Percentiles rank a stretch among this genome's conserved stretches.
phyloP scores from a whole-genome alignment of 2,329 filamentous ascomycete genomes.

The Diaporthe batatas region DNA sequence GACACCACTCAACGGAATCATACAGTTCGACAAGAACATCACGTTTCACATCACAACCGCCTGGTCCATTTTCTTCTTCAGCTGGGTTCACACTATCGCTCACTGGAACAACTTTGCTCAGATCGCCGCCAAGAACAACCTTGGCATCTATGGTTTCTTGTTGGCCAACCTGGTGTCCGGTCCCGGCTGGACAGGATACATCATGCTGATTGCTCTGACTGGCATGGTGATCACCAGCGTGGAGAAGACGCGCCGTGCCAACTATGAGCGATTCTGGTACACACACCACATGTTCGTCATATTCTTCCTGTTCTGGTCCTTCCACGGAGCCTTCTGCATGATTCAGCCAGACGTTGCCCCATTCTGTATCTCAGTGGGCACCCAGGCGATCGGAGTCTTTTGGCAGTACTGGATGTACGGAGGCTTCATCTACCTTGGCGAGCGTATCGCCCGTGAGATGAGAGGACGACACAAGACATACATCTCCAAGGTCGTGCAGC shows the following conservation, averaged over 20 bases:
- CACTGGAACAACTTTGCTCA: slow-evolving; percentile 91
- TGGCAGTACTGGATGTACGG: slow-evolving; percentile 92
- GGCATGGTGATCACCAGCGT: slow-evolving; percentile 83
- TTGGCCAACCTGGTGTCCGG: slow-evolving; percentile 83
- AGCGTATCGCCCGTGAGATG: slow-evolving; percentile 82
- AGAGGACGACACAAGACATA: slow-evolving; percentile 86
- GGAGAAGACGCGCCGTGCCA: slow-evolving; percentile 82
- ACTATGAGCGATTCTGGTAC: slow-evolving; percentile 93
- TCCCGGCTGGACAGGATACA: slow-evolving; percentile 87
- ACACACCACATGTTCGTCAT: slow-evolving; percentile 89
- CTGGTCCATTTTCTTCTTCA: slow-evolving; percentile 91
- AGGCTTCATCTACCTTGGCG: slow-evolving; percentile 83
- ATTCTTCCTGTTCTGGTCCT: slow-evolving; percentile 93
- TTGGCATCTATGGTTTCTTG: slow-evolving; percentile 83
- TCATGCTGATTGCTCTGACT: slow-evolving; percentile 85
- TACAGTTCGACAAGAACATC: slow-evolving; percentile 91
- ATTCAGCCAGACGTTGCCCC: slow-evolving; percentile 86
- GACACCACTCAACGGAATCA: slow-evolving; percentile 86
- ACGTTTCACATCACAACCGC: slow-evolving; percentile 88
- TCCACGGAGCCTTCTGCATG: slow-evolving; percentile 92
- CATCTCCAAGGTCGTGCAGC: slow-evolving; percentile 90
- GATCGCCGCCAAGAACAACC: slow-evolving; percentile 79
- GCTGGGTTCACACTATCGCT: slow-evolving; percentile 86
- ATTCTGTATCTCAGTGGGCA: slow-evolving; percentile 78
- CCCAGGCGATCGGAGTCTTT: slow-evolving; percentile 79